A percentile compares a stretch with the other conserved stretches of the same genome.
Evolutionary conservation across 345 rosid species (phyloP).

Genomic region (Zanthoxylum bungeanum): DNA sequence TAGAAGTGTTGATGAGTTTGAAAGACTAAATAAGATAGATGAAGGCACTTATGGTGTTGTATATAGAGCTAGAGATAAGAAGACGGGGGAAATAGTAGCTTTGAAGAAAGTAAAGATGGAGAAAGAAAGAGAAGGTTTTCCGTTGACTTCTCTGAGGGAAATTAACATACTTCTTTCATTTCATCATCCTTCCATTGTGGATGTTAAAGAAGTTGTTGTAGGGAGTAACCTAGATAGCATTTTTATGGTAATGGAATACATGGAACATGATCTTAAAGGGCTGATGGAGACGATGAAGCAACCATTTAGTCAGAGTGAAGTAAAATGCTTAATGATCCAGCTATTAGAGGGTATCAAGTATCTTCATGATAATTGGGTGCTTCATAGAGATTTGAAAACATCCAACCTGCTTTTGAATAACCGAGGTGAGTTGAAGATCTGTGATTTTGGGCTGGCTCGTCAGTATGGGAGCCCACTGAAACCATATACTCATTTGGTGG

Average conservation of each 20-base stretch:
- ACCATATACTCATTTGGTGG: constrained; percentile 98
- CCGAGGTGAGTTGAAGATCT: constrained; percentile 93
- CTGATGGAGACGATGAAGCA: constrained; percentile 98
- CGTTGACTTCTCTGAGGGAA: constrained; percentile 90
- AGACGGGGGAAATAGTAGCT: constrained; percentile 92
- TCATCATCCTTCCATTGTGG: constrained; percentile 92
- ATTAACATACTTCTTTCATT: constrained; percentile 96
- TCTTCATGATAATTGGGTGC: constrained; percentile 99
- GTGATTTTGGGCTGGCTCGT: constrained; percentile 98
- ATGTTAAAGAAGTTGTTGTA: constrained; percentile 98
- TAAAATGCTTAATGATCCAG: constrained; percentile 97
- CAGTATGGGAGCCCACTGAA: constrained; percentile 97
- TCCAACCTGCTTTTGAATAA: constrained; percentile 95
- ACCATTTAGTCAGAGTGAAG: constrained; percentile 98
- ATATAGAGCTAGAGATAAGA: constrained; percentile 92
- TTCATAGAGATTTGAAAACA: constrained; percentile 95
- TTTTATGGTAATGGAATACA: constrained; percentile 99
- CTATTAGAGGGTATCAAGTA: constrained; percentile 87
- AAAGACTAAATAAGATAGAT: constrained; percentile 95
- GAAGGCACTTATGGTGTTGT: constrained; percentile 99
- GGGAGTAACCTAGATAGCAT: constrained; percentile 94
- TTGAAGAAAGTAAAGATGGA: constrained; percentile 99
- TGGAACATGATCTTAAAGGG: constrained; percentile 98
- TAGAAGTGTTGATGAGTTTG: constrained; percentile 97
- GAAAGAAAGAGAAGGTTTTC: constrained; percentile 99